Conservation (phyloP, 2,329 filamentous ascomycete genomes). For the Xylariaceae sp. region DNA sequence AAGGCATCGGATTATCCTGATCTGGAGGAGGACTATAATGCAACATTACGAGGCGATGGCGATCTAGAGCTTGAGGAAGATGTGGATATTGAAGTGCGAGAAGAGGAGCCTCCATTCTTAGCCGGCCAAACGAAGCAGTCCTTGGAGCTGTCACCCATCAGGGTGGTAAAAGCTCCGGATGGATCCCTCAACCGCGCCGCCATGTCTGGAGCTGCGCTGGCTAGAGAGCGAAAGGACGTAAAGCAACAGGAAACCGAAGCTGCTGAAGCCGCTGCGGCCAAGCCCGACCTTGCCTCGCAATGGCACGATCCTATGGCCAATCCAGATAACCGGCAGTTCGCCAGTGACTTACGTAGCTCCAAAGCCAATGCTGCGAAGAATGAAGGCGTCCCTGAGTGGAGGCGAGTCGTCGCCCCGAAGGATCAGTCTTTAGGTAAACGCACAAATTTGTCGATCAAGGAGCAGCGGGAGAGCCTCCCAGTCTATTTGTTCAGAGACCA, state of each 20-base stretch:
- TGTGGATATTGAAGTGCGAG: conserved; percentile 92
- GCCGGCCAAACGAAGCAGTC: conserved; percentile 96
- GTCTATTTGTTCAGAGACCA: conserved; percentile 86
- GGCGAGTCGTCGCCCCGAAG: conserved; percentile 74
- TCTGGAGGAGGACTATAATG: conserved; percentile 89
- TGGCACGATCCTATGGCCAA: conserved; percentile 98
- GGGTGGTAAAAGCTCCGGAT: conserved; percentile 95
- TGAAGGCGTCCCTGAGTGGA: conserved; percentile 87
- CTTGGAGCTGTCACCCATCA: conserved; percentile 88
- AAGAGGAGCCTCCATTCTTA: conserved; percentile 95
- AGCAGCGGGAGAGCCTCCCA: conserved; percentile 85
- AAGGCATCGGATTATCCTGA: conserved; percentile 94
- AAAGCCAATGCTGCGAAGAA: conserved; percentile 56
- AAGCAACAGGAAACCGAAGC: conserved; percentile 83
- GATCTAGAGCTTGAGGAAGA: conserved; percentile 93
- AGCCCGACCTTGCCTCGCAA: conserved; percentile 81
- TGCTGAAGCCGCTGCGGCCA: conserved; percentile 65
- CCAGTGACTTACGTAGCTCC: conserved; percentile 74
- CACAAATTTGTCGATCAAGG: conserved; percentile 88
- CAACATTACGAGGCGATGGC: conserved; percentile 79
- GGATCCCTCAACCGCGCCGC: conserved; percentile 97
- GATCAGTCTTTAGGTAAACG: conserved; percentile 81
- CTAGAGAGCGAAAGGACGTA: conserved; percentile 86
- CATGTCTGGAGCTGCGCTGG: conserved; percentile 84
- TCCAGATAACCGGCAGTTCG: conserved; percentile 82